These are phyloP conservation scores for Ensete ventricosum DNA, from an alignment of 176 grass and related monocot species.

Conservation along the genomic window DNA sequence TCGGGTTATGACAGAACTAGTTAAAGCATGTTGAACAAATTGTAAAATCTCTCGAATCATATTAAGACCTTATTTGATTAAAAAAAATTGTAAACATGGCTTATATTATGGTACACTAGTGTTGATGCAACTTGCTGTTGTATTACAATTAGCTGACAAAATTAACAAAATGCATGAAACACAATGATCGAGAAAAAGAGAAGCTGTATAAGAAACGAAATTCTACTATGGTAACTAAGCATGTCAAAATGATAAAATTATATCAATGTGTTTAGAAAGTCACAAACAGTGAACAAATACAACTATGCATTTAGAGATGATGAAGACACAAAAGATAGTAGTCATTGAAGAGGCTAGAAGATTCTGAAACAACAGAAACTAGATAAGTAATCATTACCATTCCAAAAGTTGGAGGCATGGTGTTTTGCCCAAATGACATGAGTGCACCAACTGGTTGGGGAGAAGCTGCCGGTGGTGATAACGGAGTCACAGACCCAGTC, in stretches of 20 bases:
- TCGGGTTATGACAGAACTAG: too few relatives aligned
- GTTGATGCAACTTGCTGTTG: too few relatives aligned
- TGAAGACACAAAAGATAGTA: not conserved
- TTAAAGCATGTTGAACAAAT: too few relatives aligned
- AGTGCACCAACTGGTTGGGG: conserved; percentile 35
- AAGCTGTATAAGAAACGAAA: not conserved
- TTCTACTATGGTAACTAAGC: not conserved
- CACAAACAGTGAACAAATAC: not conserved
- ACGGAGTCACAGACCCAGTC: conserved; percentile 24
- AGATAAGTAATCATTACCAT: conserved; percentile 33
- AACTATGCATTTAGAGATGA: not conserved
- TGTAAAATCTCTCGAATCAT: too few relatives aligned
- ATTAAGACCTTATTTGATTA: too few relatives aligned
- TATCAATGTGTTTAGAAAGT: not conserved
- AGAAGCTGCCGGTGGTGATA: conserved; percentile 31
- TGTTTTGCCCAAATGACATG: conserved; percentile 59
- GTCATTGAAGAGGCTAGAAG: not conserved
- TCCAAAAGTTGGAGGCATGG: conserved; percentile 38
- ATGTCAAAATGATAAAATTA: not conserved
- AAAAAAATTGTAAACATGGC: too few relatives aligned
- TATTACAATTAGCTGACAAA: not conserved
- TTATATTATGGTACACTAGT: too few relatives aligned
- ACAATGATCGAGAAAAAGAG: not conserved
- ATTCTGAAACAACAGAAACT: not conserved
- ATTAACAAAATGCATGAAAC: not conserved